Conservation (phyloP, 106 monocot genomes). For the Gastrodia elata region DNA sequence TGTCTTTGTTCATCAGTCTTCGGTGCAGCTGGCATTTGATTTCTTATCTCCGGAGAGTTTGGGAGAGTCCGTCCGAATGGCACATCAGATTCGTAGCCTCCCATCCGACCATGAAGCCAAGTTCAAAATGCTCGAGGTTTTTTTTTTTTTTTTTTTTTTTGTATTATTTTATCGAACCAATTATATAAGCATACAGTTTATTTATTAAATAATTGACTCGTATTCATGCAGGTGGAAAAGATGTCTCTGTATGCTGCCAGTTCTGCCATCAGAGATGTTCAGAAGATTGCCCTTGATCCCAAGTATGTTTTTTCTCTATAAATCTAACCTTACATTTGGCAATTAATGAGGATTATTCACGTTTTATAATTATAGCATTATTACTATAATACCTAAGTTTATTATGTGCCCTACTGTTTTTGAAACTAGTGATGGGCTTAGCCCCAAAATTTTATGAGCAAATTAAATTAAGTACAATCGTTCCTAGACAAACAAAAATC, state of each 20-base stretch:
- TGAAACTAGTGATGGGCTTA: no score
- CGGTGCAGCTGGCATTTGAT: conserved; percentile 67
- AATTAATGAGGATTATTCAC: no score
- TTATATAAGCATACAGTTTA: no score
- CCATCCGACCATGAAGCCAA: conserved; percentile 76
- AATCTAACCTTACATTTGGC: not conserved
- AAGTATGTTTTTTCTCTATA: conserved; percentile 28
- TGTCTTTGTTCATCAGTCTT: conserved; percentile 37
- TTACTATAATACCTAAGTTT: no score
- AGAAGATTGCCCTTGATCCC: conserved; percentile 73
- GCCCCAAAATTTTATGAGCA: no score
- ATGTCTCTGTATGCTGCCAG: conserved; percentile 90
- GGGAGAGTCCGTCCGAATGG: conserved; percentile 45
- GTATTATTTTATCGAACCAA: no score
- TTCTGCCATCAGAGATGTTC: conserved; percentile 80
- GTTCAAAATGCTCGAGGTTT: conserved; percentile 86
- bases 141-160: conserved; percentile 1
- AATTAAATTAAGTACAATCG: no score
- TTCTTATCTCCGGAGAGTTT: conserved; percentile 86
- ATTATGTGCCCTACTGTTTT: no score
- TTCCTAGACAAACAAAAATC: no score
- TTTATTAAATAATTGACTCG: no score
- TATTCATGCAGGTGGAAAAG: conserved; percentile 64
- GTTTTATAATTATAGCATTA: no score
- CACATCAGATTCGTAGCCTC: conserved; percentile 83